Evolutionary conservation across 352 stramenopile genomes (phyloP).

Genomic region (Phytophthora sp.): DNA sequence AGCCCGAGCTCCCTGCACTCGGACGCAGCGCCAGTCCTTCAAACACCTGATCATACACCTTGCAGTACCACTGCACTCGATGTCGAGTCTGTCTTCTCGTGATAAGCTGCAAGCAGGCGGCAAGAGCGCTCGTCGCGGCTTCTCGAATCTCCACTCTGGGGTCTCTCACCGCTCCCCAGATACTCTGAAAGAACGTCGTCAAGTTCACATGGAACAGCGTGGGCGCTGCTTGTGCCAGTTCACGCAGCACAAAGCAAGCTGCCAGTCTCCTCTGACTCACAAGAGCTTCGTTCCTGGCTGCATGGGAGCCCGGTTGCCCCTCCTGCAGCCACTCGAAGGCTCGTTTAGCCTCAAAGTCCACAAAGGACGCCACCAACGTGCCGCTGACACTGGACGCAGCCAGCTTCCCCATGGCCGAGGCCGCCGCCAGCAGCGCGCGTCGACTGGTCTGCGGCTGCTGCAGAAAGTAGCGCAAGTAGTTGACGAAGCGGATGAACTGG

Average conservation of each 20-base stretch:
- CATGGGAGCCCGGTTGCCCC: slow-evolving; percentile 5
- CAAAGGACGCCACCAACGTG: slow-evolving; percentile 87
- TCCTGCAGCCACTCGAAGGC: slow-evolving; percentile 91
- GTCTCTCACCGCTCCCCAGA: slow-evolving; percentile 87
- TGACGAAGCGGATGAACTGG: slow-evolving; percentile 91
- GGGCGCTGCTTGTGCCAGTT: slow-evolving; percentile 86
- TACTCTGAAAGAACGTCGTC: slow-evolving; percentile 93
- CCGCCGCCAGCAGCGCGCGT: slow-evolving; percentile 65
- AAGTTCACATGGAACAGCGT: slow-evolving; percentile 93
- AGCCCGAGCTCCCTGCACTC: slow-evolving; percentile 14
- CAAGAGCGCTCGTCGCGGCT: slow-evolving; percentile 83
- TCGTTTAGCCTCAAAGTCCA: slow-evolving; percentile 93
- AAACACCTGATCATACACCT: slow-evolving; percentile 92
- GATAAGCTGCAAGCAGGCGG: slow-evolving; percentile 89
- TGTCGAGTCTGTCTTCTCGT: slow-evolving; percentile 80
- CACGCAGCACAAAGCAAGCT: slow-evolving; percentile 86
- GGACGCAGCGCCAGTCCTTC: slow-evolving; percentile 54
- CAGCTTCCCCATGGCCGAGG: slow-evolving; percentile 83
- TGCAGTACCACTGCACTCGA: slow-evolving; percentile 93
- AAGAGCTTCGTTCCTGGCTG: slow-evolving; percentile 61
- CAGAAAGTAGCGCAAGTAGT: slow-evolving; percentile 90
- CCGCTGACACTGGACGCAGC: slow-evolving; percentile 83
- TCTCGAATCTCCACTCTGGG: slow-evolving; percentile 79
- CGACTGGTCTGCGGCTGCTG: slow-evolving; percentile 71
- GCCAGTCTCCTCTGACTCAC: slow-evolving; percentile 80